These are phyloP conservation scores for Coemansia sp. DNA, from an alignment of 192 early-diverging fungal species.

Conservation along the genomic window DNA sequence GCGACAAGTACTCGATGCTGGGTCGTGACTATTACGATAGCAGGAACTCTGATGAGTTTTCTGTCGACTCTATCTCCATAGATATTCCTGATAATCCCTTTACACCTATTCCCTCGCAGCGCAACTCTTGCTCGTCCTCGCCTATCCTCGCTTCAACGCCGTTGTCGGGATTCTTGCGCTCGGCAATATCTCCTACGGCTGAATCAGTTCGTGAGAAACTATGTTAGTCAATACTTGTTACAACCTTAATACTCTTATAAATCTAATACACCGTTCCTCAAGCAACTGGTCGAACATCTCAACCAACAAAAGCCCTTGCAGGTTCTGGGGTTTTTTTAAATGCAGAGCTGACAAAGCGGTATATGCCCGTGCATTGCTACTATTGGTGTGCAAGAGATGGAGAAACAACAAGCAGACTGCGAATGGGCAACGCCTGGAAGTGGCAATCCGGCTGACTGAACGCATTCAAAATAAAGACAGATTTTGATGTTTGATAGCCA, in stretches of 20 bases:
- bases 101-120: slow-evolving; percentile 38
- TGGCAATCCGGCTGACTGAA: neutral
- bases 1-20: slow-evolving; percentile 54
- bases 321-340: too few relatives aligned
- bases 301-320: too few relatives aligned
- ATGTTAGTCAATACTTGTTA: neutral
- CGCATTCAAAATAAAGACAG: neutral
- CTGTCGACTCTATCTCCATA: slow-evolving; percentile 43
- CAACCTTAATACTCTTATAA: neutral
- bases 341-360: too few relatives aligned
- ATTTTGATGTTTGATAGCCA: neutral
- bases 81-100: slow-evolving; percentile 36
- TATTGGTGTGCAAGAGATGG: too few relatives aligned
- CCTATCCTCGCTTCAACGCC: slow-evolving; percentile 23
- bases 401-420: too few relatives aligned
- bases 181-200: neutral
- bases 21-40: slow-evolving; percentile 46
- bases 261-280: neutral
- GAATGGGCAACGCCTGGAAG: too few relatives aligned
- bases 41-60: slow-evolving; percentile 32
- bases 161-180: slow-evolving; percentile 13
- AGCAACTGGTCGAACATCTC: too few relatives aligned
- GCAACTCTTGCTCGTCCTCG: slow-evolving; percentile 31
- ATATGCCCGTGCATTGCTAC: too few relatives aligned
- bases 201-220: slow-evolving; percentile 30